Percentiles rank a stretch among this genome's conserved stretches.
Evolutionary conservation across 2,329 filamentous ascomycete genomes (phyloP).

Genomic region (Decorospora gaudefroyi): DNA sequence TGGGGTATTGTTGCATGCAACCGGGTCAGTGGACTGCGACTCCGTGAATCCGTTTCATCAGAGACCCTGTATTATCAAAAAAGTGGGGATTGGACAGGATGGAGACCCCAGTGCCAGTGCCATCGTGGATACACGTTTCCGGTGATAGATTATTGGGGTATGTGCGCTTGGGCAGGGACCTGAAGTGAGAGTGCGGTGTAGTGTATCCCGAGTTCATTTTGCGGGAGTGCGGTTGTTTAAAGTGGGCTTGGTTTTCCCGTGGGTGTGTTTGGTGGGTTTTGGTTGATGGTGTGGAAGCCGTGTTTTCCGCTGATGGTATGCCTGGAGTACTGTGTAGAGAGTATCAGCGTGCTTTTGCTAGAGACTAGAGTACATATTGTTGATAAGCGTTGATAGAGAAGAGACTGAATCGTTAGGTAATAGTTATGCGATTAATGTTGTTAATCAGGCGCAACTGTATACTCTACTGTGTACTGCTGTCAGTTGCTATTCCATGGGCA

Average conservation of each 20-base stretch:
- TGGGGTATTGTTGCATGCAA: too few species aligned
- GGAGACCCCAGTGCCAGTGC: constrained; percentile 13
- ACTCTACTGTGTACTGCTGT: too few species aligned
- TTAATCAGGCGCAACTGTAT: too few species aligned
- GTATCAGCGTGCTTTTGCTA: constrained; percentile 3
- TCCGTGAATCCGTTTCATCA: too few species aligned
- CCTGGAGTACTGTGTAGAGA: constrained; percentile 11
- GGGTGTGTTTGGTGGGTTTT: constrained; percentile 7
- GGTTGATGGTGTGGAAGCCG: constrained; percentile 4
- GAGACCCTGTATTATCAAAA: too few species aligned
- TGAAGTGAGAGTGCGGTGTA: constrained; percentile 11
- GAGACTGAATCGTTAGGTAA: too few species aligned
- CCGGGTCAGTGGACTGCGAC: too few species aligned
- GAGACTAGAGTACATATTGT: too few species aligned
- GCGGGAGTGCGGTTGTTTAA: constrained; percentile 2
- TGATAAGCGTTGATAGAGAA: too few species aligned
- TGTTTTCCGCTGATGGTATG: constrained; percentile 10
- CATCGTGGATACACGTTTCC: constrained; percentile 1
- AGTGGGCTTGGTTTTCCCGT: constrained; percentile 2
- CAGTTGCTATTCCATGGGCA: too few species aligned
- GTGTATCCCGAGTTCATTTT: constrained; percentile 2
- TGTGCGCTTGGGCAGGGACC: constrained; percentile 9
- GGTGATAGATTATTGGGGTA: constrained; percentile 4
- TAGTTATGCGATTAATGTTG: too few species aligned
- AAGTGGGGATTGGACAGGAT: constrained; percentile 8